Evolutionary conservation across 176 grass and related monocot genomes (phyloP).

Genomic region (Carex myosuroides): DNA sequence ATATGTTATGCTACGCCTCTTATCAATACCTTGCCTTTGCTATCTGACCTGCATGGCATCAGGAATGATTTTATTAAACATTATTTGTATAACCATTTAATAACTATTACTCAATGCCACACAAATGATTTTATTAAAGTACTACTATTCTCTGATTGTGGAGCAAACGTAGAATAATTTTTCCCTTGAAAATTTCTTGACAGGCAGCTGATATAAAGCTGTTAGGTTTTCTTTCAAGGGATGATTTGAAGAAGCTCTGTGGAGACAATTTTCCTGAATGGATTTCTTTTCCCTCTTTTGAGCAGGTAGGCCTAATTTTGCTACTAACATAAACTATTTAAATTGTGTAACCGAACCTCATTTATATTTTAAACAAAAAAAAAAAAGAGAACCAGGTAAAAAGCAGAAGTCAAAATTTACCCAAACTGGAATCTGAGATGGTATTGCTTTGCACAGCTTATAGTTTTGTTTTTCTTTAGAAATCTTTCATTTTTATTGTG

Average conservation of each 20-base stretch:
- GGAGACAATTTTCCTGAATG: conserved; percentile 85
- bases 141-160: neutral
- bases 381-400: neutral
- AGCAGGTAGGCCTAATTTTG: conserved; percentile 49
- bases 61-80: neutral
- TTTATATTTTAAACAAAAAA: neutral
- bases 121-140: neutral
- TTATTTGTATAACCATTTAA: too few relatives aligned
- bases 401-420: neutral
- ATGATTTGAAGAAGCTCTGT: conserved; percentile 92
- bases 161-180: neutral
- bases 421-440: conserved; percentile 8
- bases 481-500: neutral
- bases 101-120: neutral
- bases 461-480: neutral
- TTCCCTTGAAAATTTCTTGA: neutral
- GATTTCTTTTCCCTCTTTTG: conserved; percentile 85
- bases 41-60: neutral
- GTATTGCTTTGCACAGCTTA: neutral
- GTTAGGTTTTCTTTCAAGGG: conserved; percentile 65
- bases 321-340: neutral
- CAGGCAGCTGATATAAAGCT: conserved; percentile 92
- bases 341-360: neutral
- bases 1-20: neutral
- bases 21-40: neutral